Base-by-base conservation (phyloP, 768 basidiomycete species). In the Amanita muscaria region DNA sequence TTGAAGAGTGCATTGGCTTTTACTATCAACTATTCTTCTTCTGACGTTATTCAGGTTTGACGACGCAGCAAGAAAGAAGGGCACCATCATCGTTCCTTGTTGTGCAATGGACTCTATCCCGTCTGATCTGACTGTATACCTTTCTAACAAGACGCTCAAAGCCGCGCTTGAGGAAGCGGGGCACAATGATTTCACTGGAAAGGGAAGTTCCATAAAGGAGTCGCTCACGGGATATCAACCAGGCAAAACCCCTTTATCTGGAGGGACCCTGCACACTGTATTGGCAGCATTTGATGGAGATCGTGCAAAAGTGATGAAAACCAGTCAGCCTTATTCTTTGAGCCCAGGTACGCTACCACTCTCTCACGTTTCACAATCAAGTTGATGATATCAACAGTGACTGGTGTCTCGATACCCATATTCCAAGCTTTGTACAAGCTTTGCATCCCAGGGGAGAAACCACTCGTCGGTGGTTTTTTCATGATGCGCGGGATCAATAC, bases 31-130 rank as follows among this genome's bases (percentile, higher is more conserved):
- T 35, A 15, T 42, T 10, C 42, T 32, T 33, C 34, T 25, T 37
- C 40, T 40, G 49, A 43, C 34, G 51, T 42, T 54, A n/a, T n/a
- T n/a, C n/a, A 89, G 85, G 47, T 82, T 77, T 54, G 80, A 91
- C 59, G 83, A 75, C 51, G 59, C 69, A 9, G 91, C 92, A 0
- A 76, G 70, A 8, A 77, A 80, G 55, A 79, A 74, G 2, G 74
- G 77, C 35, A 69, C 88, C 4, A 74, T 88, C 50, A 83, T 97
- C 51, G 72, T 96, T 15, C 88, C 88, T 18, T 69, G 78, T 2
- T 85, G 80, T 43, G 90, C 82, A 2, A 72, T 86, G 48, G 87
- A 89, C 58, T 88, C 85, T 1, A 54, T 88, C 22, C 87, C 87
- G 3, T 77, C 81, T 3, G 90, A 96, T 56, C 58, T 84, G 34